Percentiles rank a stretch among this genome's conserved stretches.
Evolutionary conservation across 148 eudicot species (phyloP).

Genomic region (Pharnaceum exiguum): DNA sequence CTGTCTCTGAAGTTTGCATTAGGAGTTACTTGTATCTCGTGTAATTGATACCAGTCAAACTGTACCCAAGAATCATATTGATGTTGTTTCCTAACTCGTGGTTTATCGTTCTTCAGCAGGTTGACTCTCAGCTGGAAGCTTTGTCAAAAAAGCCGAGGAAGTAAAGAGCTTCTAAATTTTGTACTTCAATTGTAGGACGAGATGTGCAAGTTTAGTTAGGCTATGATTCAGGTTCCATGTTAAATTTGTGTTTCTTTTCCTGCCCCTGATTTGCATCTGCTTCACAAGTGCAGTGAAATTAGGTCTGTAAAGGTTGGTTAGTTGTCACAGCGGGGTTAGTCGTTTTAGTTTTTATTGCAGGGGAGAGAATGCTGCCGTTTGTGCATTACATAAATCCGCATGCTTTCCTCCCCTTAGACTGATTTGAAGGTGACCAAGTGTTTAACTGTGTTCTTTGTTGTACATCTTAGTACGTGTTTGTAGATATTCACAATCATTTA

Average conservation of each 20-base stretch:
- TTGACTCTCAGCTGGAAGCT: conserved; percentile 41
- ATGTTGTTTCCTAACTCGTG: conserved; percentile 2
- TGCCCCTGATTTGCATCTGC: background rate
- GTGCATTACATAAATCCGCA: background rate
- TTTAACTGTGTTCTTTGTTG: too few species aligned
- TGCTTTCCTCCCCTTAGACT: background rate
- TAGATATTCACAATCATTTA: background rate
- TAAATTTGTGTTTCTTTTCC: conserved; percentile 1
- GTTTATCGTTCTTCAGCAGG: conserved; percentile 29
- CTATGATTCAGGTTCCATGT: too few species aligned
- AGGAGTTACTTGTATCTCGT: too few species aligned
- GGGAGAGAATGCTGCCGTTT: background rate
- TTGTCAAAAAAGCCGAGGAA: conserved; percentile 56
- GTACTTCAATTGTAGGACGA: background rate
- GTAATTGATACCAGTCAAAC: too few species aligned
- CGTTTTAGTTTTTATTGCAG: too few species aligned
- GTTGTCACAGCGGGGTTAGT: background rate
- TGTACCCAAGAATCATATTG: too few species aligned
- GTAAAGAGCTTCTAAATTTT: conserved; percentile 24
- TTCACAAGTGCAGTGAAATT: background rate
- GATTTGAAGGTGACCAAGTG: background rate
- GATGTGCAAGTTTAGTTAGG: conserved; percentile 19
- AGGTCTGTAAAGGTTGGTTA: conserved; percentile 8
- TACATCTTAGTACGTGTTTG: conserved; percentile 11
- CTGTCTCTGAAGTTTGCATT: too few species aligned